Conservation (phyloP, 1,284 basidiomycete genomes). For the Ustilago loliicola region DNA sequence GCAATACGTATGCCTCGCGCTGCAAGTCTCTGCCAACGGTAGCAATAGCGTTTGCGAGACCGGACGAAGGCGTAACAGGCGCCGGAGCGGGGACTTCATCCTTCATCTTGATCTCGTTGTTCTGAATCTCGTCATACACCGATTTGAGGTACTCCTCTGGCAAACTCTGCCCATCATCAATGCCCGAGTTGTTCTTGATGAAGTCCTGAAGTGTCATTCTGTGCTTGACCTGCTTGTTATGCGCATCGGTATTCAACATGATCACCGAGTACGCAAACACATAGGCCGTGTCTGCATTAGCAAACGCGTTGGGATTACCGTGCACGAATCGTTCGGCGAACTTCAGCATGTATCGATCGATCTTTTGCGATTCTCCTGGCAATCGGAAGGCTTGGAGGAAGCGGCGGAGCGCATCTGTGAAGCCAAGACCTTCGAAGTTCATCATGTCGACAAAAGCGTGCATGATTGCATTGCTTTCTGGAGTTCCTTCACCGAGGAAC, state of each 20-base stretch:
- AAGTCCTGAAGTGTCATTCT: constrained; percentile 69
- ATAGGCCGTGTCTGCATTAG: constrained; percentile 70
- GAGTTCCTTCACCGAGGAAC: constrained; percentile 80
- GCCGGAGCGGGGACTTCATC: constrained; percentile 60
- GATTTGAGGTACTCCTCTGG: constrained; percentile 64
- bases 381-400: constrained; percentile 70
- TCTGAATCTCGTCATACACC: constrained; percentile 69
- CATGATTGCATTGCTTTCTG: constrained; percentile 70
- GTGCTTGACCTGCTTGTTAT: constrained; percentile 70
- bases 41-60: constrained; percentile 66
- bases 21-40: constrained; percentile 68
- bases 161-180: constrained; percentile 67
- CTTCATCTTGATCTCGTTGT: constrained; percentile 71
- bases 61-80: constrained; percentile 40
- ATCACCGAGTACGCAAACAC: constrained; percentile 71
- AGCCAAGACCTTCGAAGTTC: constrained; percentile 65
- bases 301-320: constrained; percentile 67
- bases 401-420: constrained; percentile 66
- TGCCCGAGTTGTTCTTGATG: constrained; percentile 70
- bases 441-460: constrained; percentile 70
- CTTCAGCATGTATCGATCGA: constrained; percentile 71
- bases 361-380: constrained; percentile 70
- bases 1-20: constrained; percentile 68
- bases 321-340: constrained; percentile 69
- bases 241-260: constrained; percentile 71